These are phyloP conservation scores for Pulveroboletus sp. DNA, from an alignment of 768 basidiomycete species.

Conservation along the genomic window DNA sequence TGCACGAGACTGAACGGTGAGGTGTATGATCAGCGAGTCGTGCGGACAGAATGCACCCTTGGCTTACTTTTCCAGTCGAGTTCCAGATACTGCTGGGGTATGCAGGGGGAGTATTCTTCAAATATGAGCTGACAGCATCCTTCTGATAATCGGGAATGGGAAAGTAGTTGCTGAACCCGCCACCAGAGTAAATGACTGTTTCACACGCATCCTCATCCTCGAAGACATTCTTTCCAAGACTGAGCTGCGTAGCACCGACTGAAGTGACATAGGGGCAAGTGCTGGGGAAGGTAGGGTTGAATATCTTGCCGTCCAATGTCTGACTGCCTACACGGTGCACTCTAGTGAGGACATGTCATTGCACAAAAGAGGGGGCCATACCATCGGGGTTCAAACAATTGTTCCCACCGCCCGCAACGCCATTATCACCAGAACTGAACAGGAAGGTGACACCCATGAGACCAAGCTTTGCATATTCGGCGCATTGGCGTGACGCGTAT, in stretches of 20 bases:
- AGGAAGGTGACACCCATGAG: conserved; percentile 46
- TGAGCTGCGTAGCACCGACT: conserved; percentile 59
- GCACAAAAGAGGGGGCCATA: conserved; percentile 1
- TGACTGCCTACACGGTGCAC: conserved; percentile 15
- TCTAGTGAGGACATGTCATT: background rate
- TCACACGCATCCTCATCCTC: conserved; percentile 46
- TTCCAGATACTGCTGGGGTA: conserved; percentile 42
- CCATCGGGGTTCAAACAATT: conserved; percentile 39
- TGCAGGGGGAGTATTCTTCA: conserved; percentile 38
- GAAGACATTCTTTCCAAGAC: conserved; percentile 38
- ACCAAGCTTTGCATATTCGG: conserved; percentile 46
- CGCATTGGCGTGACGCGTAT: conserved; percentile 41
- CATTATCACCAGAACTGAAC: conserved; percentile 38
- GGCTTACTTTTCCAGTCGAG: conserved; percentile 36
- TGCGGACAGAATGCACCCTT: background rate
- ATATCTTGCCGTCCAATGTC: conserved; percentile 46
- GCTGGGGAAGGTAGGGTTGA: conserved; percentile 50
- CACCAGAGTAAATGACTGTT: conserved; percentile 44
- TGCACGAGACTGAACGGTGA: conserved; percentile 41
- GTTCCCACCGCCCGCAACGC: conserved; percentile 34
- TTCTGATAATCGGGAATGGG: conserved; percentile 49
- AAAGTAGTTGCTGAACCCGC: conserved; percentile 56
- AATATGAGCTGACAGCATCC: conserved; percentile 40
- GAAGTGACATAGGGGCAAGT: conserved; percentile 63
- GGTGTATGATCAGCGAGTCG: conserved; percentile 13